phyloP scores from a whole-genome alignment of 2,329 filamentous ascomycete species.

The Xylariales sp. region DNA sequence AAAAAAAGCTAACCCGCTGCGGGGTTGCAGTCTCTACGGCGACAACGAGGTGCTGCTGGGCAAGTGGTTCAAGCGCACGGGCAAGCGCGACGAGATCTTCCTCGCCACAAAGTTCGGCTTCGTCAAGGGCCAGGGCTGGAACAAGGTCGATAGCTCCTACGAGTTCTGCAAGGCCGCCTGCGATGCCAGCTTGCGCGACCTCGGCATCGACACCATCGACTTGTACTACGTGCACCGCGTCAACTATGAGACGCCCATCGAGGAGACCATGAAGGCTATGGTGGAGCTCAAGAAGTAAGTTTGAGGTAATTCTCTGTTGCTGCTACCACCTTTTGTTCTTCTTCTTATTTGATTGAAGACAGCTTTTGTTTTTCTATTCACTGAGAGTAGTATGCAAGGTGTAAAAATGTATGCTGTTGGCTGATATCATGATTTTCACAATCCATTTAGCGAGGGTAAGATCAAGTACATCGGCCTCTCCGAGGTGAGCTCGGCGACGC shows the following conservation, averaged over 20 bases:
- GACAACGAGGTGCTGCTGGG: slow-evolving; percentile 39
- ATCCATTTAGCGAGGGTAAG: slow-evolving; percentile 39
- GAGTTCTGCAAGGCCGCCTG: background rate
- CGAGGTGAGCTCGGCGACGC: slow-evolving; percentile 41
- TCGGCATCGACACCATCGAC: background rate
- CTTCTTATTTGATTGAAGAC: too few species aligned
- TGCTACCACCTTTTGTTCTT: background rate
- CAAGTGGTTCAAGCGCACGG: slow-evolving; percentile 38
- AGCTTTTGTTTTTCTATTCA: background rate
- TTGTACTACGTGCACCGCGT: slow-evolving; percentile 30
- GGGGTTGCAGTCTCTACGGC: slow-evolving; percentile 29
- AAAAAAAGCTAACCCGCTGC: too few species aligned
- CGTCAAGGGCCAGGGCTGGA: too few species aligned
- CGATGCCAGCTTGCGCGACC: background rate
- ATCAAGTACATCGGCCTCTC: slow-evolving; percentile 47
- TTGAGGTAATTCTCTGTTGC: background rate
- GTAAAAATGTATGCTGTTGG: background rate
- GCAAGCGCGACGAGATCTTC: too few species aligned
- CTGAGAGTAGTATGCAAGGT: background rate
- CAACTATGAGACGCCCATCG: slow-evolving; percentile 37
- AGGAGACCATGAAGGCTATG: slow-evolving; percentile 42
- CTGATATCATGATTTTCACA: too few species aligned
- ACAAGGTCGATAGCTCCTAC: background rate
- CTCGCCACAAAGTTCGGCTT: too few species aligned
- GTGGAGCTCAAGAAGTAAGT: slow-evolving; percentile 32